Conservation (phyloP, 2,329 filamentous ascomycete genomes). For the Rasamsonia emersonii region DNA sequence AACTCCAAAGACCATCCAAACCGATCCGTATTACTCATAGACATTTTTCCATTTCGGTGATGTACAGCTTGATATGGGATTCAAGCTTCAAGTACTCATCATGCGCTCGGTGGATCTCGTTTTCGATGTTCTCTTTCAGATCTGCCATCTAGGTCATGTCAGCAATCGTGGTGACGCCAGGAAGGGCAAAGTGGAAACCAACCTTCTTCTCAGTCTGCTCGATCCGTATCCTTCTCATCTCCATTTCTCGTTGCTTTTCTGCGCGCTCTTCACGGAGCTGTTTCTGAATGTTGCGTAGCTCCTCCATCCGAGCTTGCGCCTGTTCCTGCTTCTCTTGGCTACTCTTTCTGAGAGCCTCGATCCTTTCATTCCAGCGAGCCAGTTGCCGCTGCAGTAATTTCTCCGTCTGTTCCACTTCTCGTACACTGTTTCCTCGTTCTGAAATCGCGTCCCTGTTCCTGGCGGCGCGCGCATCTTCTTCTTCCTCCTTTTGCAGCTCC, state of each 20-base stretch:
- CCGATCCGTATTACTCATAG: slow-evolving; percentile 36
- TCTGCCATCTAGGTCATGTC: slow-evolving; percentile 69
- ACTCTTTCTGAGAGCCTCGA: slow-evolving; percentile 70
- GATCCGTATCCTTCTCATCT: slow-evolving; percentile 82
- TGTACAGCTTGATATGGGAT: slow-evolving; percentile 92
- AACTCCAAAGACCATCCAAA: slow-evolving; percentile 24
- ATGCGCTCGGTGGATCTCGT: slow-evolving; percentile 79
- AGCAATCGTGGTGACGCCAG: too few relatives aligned
- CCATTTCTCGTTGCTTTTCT: slow-evolving; percentile 85
- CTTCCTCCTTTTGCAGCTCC: slow-evolving; percentile 86
- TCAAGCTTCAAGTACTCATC: slow-evolving; percentile 98
- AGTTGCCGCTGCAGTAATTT: slow-evolving; percentile 75
- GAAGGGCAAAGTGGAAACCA: too few relatives aligned
- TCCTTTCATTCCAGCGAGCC: slow-evolving; percentile 75
- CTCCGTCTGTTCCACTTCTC: slow-evolving; percentile 86
- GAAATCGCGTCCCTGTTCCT: slow-evolving; percentile 79
- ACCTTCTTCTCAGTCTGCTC: slow-evolving; percentile 99
- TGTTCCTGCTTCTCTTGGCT: slow-evolving; percentile 72
- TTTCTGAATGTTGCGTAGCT: slow-evolving; percentile 69
- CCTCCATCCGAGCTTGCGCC: slow-evolving; percentile 84
- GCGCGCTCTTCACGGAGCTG: slow-evolving; percentile 74
- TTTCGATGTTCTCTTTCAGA: slow-evolving; percentile 94
- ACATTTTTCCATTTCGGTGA: slow-evolving; percentile 96
- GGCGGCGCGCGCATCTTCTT: slow-evolving; percentile 71
- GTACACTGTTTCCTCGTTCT: slow-evolving; percentile 79